Percentiles rank a stretch among this genome's conserved stretches.
phyloP scores from a whole-genome alignment of 2,329 filamentous ascomycete genomes.

The Cladosporium sp. region DNA sequence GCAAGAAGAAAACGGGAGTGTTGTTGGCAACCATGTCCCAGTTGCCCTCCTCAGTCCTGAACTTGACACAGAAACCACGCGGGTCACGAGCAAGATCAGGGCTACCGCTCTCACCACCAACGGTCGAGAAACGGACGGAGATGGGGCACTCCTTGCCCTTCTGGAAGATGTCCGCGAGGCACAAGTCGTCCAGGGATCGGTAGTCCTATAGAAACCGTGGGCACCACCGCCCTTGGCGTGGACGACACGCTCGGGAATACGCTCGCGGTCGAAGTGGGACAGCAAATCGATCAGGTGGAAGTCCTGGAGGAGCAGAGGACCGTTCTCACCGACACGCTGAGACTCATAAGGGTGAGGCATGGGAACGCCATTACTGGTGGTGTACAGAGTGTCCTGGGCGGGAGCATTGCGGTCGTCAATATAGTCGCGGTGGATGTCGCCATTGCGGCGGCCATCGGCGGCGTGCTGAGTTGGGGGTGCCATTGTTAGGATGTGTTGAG shows the following conservation, averaged over 20 bases:
- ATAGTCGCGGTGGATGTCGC: conserved; percentile 40
- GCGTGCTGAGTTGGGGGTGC: conserved; percentile 21
- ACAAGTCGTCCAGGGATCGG: conserved; percentile 45
- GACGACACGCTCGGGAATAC: conserved; percentile 49
- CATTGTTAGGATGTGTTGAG: conserved; percentile 19
- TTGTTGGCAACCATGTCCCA: conserved; percentile 70
- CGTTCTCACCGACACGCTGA: conserved; percentile 54
- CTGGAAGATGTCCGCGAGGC: conserved; percentile 45
- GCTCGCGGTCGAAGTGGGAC: conserved; percentile 49
- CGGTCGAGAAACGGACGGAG: conserved; percentile 68
- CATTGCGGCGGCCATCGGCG: conserved; percentile 31
- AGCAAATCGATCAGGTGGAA: conserved; percentile 48
- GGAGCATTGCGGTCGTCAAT: conserved; percentile 42
- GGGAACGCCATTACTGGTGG: conserved; percentile 54
- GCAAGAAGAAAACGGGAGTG: conserved; percentile 71
- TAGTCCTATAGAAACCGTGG: conserved; percentile 46
- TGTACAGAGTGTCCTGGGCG: conserved; percentile 48
- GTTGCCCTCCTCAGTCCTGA: conserved; percentile 68
- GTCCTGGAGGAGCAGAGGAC: conserved; percentile 54
- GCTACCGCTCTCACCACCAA: conserved; percentile 69
- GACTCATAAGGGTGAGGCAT: conserved; percentile 56
- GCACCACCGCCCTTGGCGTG: conserved; percentile 49
- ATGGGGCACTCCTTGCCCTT: conserved; percentile 67
- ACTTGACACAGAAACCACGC: conserved; percentile 69
- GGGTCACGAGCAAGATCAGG: conserved; percentile 69